These are phyloP conservation scores for Candida maesae DNA, from an alignment of 805 yeast species.

Conservation along the genomic window DNA sequence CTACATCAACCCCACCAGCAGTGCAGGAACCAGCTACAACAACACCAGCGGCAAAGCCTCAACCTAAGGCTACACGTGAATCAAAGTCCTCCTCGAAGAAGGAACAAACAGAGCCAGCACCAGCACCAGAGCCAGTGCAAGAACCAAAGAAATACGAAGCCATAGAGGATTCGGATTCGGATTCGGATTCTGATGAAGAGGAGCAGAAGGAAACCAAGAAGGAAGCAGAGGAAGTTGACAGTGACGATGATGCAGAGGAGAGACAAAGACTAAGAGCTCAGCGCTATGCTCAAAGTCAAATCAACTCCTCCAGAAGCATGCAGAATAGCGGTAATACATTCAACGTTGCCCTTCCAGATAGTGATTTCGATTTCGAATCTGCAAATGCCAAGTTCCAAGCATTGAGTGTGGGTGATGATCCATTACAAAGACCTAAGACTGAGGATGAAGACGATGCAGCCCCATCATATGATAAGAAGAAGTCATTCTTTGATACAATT, in stretches of 20 bases:
- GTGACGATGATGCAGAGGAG: constrained; percentile 5
- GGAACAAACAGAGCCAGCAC: not conserved
- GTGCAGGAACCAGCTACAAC: constrained; percentile 3
- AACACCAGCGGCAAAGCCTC: not conserved
- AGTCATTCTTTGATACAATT: constrained; percentile 86
- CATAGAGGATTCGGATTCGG: no score
- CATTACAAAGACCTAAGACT: constrained; percentile 1
- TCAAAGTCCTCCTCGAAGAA: not conserved
- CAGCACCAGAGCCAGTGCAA: not conserved
- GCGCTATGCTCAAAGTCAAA: constrained; percentile 8
- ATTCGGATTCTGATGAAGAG: no score
- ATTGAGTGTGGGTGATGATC: constrained; percentile 8
- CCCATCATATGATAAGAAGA: constrained; percentile 65
- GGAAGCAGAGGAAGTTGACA: not conserved
- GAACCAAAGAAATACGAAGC: not conserved
- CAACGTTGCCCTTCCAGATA: constrained; percentile 38
- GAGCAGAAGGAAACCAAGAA: not conserved
- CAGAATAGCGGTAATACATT: not conserved
- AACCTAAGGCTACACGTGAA: not conserved
- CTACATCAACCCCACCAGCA: constrained; percentile 11
- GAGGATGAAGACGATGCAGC: constrained; percentile 4
- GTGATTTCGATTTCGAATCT: constrained; percentile 72
- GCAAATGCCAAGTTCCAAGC: constrained; percentile 69
- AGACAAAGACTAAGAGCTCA: not conserved
- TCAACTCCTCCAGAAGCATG: constrained; percentile 12